phyloP scores from a whole-genome alignment of 1,284 basidiomycete species.

The Cystobasidium pallidum region DNA sequence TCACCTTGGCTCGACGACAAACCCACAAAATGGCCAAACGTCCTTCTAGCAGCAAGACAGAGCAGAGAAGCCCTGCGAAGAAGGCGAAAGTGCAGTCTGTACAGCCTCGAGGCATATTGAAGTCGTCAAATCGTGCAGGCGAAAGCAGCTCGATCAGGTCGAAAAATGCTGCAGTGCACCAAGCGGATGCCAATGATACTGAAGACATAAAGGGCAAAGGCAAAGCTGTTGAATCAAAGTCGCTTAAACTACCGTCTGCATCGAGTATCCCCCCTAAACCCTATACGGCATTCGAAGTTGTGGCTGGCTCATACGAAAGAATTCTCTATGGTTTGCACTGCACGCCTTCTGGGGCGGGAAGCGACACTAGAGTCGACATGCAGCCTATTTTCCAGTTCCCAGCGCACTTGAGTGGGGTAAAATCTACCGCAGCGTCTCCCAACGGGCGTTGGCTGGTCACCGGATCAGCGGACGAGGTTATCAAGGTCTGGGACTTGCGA shows the following conservation, averaged over 20 bases:
- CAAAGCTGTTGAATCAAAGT: conserved; percentile 12
- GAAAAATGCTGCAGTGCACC: conserved; percentile 24
- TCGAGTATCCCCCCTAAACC: not conserved
- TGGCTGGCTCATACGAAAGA: conserved; percentile 94
- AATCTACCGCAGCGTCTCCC: conserved; percentile 82
- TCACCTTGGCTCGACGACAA: not conserved
- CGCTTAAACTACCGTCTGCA: not conserved
- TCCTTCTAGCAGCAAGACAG: not conserved
- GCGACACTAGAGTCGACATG: conserved; percentile 52
- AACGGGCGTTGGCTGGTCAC: conserved; percentile 76
- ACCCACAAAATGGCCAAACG: conserved; percentile 19
- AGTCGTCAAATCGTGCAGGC: conserved; percentile 1
- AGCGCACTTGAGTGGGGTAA: conserved; percentile 90
- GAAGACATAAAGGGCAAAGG: conserved; percentile 26
- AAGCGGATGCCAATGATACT: not conserved
- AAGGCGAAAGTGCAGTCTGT: not conserved
- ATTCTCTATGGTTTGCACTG: conserved; percentile 83
- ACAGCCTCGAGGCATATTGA: conserved; percentile 21
- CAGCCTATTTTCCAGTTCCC: conserved; percentile 87
- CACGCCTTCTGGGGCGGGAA: conserved; percentile 51
- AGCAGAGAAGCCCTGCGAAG: conserved; percentile 9
- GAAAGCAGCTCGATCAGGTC: conserved; percentile 10
- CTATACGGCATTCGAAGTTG: conserved; percentile 72
- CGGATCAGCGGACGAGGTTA: conserved; percentile 89
- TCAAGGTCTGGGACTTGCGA: conserved; percentile 96